A percentile compares a stretch with the other conserved stretches of the same genome.
Evolutionary conservation across 305 asterid species (phyloP).

Genomic region (Solanum chacoense): DNA sequence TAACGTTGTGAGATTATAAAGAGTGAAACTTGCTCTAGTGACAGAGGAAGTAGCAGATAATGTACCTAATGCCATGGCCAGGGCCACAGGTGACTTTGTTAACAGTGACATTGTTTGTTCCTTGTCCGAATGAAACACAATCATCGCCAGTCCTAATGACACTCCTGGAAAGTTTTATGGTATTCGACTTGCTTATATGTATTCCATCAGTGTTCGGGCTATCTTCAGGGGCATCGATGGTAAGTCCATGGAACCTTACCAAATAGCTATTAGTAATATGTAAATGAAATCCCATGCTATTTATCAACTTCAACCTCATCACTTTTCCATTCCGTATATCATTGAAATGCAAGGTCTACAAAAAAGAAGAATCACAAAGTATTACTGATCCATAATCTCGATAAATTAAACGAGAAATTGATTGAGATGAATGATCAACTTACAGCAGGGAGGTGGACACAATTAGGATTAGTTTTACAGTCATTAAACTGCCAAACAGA

Average conservation of each 20-base stretch:
- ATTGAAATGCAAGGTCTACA: constrained; percentile 32
- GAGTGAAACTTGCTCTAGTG: neutral
- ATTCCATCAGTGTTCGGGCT: constrained; percentile 60
- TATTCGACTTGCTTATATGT: constrained; percentile 40
- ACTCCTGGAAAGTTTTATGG: constrained; percentile 28
- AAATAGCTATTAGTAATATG: constrained; percentile 36
- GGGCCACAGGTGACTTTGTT: constrained; percentile 46
- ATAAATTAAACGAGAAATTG: neutral
- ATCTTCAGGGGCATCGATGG: constrained; percentile 27
- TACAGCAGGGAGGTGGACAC: constrained; percentile 46
- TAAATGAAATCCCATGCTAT: constrained; percentile 66
- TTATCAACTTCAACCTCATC: constrained; percentile 24
- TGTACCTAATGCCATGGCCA: constrained; percentile 58
- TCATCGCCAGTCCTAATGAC: constrained; percentile 49
- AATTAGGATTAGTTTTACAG: constrained; percentile 28
- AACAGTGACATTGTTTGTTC: constrained; percentile 36
- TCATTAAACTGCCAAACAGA: constrained; percentile 42
- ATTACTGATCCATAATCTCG: neutral
- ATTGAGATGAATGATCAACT: neutral
- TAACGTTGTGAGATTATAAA: neutral
- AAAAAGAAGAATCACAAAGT: neutral
- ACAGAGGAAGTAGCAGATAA: neutral
- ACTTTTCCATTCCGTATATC: constrained; percentile 32
- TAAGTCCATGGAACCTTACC: constrained; percentile 19
- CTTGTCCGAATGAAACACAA: constrained; percentile 52